These are phyloP conservation scores for Apophysomyces variabilis DNA, from an alignment of 371 early-diverging fungal species.

Conservation along the genomic window DNA sequence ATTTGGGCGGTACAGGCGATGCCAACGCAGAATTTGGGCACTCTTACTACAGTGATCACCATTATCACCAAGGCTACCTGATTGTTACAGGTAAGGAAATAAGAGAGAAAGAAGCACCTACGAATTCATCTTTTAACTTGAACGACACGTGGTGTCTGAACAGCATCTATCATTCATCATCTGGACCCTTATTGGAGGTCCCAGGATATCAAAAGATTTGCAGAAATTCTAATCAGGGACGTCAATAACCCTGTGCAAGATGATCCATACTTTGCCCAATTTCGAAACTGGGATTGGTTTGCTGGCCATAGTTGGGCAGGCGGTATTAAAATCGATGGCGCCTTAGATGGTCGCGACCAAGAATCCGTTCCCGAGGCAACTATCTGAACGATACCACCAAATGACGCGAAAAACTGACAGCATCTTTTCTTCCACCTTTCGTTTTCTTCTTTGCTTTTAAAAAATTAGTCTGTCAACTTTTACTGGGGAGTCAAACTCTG, in stretches of 20 bases:
- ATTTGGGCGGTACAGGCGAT: constrained; percentile 50
- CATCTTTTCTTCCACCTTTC: too few relatives aligned
- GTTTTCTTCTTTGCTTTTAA: too few relatives aligned
- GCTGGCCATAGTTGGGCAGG: constrained; percentile 86
- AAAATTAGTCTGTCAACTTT: constrained; percentile 62
- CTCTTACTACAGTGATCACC: constrained; percentile 71
- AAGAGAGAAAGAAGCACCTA: neutral
- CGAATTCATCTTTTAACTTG: too few relatives aligned
- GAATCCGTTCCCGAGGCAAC: constrained; percentile 75
- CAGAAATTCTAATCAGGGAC: constrained; percentile 65
- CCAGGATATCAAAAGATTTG: constrained; percentile 37
- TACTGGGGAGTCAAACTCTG: constrained; percentile 75
- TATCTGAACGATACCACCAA: neutral
- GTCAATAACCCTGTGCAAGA: constrained; percentile 62
- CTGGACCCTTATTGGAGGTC: constrained; percentile 61
- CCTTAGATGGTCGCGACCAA: constrained; percentile 74
- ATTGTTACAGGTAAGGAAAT: constrained; percentile 45
- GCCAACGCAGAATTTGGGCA: constrained; percentile 50
- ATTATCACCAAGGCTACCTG: constrained; percentile 81
- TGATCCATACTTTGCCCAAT: constrained; percentile 66
- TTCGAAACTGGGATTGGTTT: constrained; percentile 76
- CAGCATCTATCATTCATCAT: constrained; percentile 67
- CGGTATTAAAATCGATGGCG: constrained; percentile 67
- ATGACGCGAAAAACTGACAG: too few relatives aligned
- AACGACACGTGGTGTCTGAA: neutral